Evolutionary conservation across 805 yeast genomes (phyloP), one percentile per base, ranked within the genome.

Genomic region (Sungouiella blattae): DNA sequence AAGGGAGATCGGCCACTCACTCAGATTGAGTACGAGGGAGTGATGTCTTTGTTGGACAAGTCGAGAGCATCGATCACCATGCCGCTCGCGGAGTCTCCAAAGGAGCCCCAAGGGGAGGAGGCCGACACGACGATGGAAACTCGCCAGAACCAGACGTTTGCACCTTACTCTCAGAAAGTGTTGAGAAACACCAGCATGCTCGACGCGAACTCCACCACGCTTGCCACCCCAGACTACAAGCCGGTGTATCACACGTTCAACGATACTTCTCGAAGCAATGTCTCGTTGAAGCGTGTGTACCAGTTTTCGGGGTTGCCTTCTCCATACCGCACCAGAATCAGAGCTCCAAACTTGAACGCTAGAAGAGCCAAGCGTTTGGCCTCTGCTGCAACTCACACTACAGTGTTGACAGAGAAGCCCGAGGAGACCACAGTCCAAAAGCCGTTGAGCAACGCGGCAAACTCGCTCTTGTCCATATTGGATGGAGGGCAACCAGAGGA

Each of bases 11-110:
- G 60, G n/a, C 87, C 91, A 4, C 64, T 87, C 41, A 68, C 80
- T 11, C 87, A 80, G 16, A 67, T 85, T 28, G 95, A 87, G 55
- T 73, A 80, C 49, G 91, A 83, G 57, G 94, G 94, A n/a, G 91
- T 86, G 1, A 54, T 80, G 41, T 75, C 88, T 5, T 58, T 85
- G n/a, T 47, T 65, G 32, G 50, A 57, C 15, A 50, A 47, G 25
- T 49, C 56, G 27, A 42, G 43, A 33, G 45, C 47, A 5, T 24
- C 33, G 21, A 33, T 38, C 14, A 41, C 44, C n/a, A 35, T 41
- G 11, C 45, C 48, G 3, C 39, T 37, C 15, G 37, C 45, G 3
- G 49, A 42, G 9, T 36, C 26, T 28, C 34, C 38, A 1, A 28
- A 30, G 17, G 28, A 14, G 16, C 14, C 20, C 14, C 5, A 26